Conservation (phyloP, 208 protist species). For the Endotrypanum monterogeii region DNA sequence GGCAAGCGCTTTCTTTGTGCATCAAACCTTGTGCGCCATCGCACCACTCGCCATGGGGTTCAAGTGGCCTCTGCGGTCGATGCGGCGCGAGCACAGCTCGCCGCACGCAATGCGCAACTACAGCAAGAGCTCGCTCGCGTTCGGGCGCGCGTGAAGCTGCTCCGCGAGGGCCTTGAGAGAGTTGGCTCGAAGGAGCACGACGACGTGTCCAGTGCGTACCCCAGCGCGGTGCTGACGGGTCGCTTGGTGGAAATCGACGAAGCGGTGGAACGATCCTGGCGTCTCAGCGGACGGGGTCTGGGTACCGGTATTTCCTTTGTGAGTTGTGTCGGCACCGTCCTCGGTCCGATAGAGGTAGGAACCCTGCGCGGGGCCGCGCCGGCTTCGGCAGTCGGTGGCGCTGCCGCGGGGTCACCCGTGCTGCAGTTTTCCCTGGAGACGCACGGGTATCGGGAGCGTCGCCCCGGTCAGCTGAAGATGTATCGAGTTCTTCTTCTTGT, state of each 20-base stretch:
- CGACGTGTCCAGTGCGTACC: conserved; percentile 14
- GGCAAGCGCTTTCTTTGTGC: conserved; percentile 60
- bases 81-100: conserved; percentile 20
- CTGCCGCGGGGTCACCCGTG: conserved; percentile 19
- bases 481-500: conserved; percentile 53
- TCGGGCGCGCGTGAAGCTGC: conserved; percentile 18
- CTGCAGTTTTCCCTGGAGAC: conserved; percentile 63
- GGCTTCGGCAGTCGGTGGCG: background rate
- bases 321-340: conserved; percentile 41
- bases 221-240: conserved; percentile 26
- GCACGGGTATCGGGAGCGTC: conserved; percentile 58
- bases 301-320: conserved; percentile 38
- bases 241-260: conserved; percentile 32
- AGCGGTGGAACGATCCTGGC: conserved; percentile 12
- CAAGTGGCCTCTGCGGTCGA: conserved; percentile 33
- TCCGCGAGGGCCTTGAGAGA: conserved; percentile 4
- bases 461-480: conserved; percentile 59
- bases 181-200: background rate
- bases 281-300: conserved; percentile 8
- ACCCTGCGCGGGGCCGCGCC: conserved; percentile 19
- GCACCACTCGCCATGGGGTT: conserved; percentile 47
- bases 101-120: conserved; percentile 33
- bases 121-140: conserved; percentile 10
- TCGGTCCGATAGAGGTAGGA: conserved; percentile 30
- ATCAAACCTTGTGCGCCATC: conserved; percentile 55